Percentiles rank a stretch among this genome's conserved stretches.
These are phyloP conservation scores for Grifola frondosa DNA, from an alignment of 1,284 basidiomycete species.

Conservation along the genomic window DNA sequence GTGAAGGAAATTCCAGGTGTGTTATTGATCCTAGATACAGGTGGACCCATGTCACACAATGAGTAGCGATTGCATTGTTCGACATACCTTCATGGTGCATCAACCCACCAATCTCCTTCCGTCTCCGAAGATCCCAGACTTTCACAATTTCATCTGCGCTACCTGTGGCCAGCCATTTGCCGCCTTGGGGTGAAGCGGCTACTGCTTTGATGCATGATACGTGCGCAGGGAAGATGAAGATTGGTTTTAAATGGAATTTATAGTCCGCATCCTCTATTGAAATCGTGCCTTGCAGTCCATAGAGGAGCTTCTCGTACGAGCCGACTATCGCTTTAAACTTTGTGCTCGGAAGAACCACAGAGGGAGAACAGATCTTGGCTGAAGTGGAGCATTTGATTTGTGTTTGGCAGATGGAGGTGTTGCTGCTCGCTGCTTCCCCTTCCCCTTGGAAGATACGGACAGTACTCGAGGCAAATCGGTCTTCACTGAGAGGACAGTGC, in stretches of 20 bases:
- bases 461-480: background rate
- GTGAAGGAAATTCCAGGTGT: constrained; percentile 83
- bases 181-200: constrained; percentile 80
- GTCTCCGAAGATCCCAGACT: constrained; percentile 91
- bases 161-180: constrained; percentile 95
- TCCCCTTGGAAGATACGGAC: constrained; percentile 13
- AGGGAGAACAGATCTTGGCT: constrained; percentile 15
- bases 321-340: constrained; percentile 88
- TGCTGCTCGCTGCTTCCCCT: constrained; percentile 21
- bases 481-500: constrained; percentile 1
- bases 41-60: background rate
- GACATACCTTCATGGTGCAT: constrained; percentile 87
- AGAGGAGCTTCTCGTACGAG: constrained; percentile 94
- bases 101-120: constrained; percentile 91
- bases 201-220: constrained; percentile 90
- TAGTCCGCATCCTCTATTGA: constrained; percentile 36
- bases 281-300: constrained; percentile 80
- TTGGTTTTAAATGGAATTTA: constrained; percentile 65
- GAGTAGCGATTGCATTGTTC: background rate
- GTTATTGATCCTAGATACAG: constrained; percentile 77
- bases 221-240: constrained; percentile 97
- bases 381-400: background rate
- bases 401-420: constrained; percentile 7
- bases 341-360: constrained; percentile 41
- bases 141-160: constrained; percentile 95